These are phyloP conservation scores for Tetrahymena thermophila DNA, from an alignment of 73 alveolate genomes.

Conservation along the genomic window DNA sequence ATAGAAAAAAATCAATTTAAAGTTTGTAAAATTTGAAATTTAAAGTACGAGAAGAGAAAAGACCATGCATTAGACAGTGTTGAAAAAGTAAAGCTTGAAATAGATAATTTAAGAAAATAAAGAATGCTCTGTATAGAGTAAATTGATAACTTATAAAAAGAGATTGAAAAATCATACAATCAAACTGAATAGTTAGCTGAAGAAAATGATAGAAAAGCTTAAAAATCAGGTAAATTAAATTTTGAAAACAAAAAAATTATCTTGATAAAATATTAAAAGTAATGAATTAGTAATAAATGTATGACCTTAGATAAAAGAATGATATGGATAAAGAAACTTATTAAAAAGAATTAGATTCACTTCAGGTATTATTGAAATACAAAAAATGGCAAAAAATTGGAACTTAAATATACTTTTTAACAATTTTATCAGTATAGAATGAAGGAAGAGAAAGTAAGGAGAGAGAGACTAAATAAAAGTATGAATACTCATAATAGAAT, in stretches of 20 bases:
- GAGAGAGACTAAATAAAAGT: not conserved
- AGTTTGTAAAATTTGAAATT: not conserved
- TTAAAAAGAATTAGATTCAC: not conserved
- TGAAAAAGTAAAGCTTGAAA: constrained; percentile 18
- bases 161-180: not conserved
- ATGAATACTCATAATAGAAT: not conserved
- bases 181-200: not conserved
- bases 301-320: not conserved
- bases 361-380: not conserved
- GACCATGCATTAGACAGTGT: constrained; percentile 2
- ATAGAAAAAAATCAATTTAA: not conserved
- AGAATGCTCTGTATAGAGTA: not conserved
- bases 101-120: constrained; percentile 13
- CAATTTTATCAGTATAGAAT: not conserved
- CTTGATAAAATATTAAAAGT: not conserved
- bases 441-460: not conserved
- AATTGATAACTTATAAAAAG: not conserved
- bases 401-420: not conserved
- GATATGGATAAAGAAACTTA: not conserved
- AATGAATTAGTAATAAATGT: not conserved
- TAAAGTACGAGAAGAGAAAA: constrained; percentile 30
- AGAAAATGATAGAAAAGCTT: not conserved
- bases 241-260: not conserved
- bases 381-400: not conserved
- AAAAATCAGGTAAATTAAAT: not conserved